These are phyloP conservation scores for Inonotus hispidus DNA, from an alignment of 1,284 basidiomycete genomes.

Conservation along the genomic window DNA sequence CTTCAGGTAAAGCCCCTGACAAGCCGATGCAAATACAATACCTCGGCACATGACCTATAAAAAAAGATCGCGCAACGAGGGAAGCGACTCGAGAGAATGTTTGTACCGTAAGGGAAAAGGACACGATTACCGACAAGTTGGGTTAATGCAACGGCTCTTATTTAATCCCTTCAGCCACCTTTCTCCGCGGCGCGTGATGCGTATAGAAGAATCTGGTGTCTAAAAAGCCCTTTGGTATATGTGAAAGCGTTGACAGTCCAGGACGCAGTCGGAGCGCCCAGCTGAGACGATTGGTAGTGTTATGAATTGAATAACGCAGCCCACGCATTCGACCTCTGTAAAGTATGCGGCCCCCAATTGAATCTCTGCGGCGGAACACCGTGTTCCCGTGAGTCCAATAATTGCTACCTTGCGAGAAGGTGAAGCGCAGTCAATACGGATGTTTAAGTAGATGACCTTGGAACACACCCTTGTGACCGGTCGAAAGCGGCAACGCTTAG, in stretches of 20 bases:
- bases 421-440: no score
- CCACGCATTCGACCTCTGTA: not conserved
- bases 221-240: not conserved
- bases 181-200: not conserved
- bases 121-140: slow-evolving; percentile 3
- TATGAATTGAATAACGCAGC: not conserved
- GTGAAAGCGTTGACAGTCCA: not conserved
- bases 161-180: not conserved
- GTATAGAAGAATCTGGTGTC: not conserved
- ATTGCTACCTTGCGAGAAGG: no score
- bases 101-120: not conserved
- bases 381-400: no score
- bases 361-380: not conserved
- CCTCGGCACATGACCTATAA: not conserved
- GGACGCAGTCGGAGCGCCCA: not conserved
- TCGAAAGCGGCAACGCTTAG: no score
- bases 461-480: no score
- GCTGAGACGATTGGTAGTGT: not conserved
- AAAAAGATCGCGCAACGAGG: not conserved
- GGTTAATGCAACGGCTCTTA: slow-evolving; percentile 3
- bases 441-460: no score
- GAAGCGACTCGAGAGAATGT: not conserved
- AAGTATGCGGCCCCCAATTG: not conserved
- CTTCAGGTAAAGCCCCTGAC: not conserved
- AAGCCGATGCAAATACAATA: not conserved